Conservation (phyloP, 2,329 filamentous ascomycete genomes). For the Fusarium duplospermum region DNA sequence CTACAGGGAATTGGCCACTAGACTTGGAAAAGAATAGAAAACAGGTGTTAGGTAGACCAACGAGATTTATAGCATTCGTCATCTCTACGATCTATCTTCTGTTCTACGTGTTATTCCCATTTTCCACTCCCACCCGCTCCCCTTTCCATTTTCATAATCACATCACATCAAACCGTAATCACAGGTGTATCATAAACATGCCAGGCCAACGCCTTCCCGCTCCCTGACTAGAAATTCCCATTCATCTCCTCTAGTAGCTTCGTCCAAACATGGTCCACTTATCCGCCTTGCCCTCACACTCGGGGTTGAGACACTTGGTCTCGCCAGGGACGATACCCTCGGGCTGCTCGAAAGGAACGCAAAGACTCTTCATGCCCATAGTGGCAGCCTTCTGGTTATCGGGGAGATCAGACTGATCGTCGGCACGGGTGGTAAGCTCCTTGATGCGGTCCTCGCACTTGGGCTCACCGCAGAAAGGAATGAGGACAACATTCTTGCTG, state of each 20-base stretch:
- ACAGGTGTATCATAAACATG: conserved; percentile 47
- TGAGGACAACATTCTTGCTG: conserved; percentile 90
- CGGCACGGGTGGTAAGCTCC: conserved; percentile 85
- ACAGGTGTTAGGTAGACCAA: conserved; percentile 17
- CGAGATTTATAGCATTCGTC: conserved; percentile 23
- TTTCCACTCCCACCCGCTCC: conserved; percentile 25
- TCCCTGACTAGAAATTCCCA: conserved; percentile 37
- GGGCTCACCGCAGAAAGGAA: conserved; percentile 85
- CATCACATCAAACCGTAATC: conserved; percentile 45
- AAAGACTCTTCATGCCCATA: conserved; percentile 78
- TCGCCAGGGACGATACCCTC: conserved; percentile 80
- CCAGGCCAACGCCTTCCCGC: conserved; percentile 44
- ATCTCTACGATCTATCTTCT: conserved; percentile 38
- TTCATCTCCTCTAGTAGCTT: conserved; percentile 63
- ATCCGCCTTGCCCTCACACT: conserved; percentile 81
- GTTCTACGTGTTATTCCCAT: conserved; percentile 34
- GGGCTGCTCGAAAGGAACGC: conserved; percentile 85
- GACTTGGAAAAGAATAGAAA: neutral
- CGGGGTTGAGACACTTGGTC: conserved; percentile 92
- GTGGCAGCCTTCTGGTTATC: conserved; percentile 66
- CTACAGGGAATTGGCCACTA: neutral
- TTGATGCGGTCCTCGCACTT: conserved; percentile 96
- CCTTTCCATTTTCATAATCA: conserved; percentile 42
- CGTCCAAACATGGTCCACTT: conserved; percentile 94
- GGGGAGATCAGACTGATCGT: conserved; percentile 65